Evolutionary conservation across 164 flowering plant species (phyloP), one percentile per base, ranked within the genome.

Genomic region (Annona squamosa): DNA sequence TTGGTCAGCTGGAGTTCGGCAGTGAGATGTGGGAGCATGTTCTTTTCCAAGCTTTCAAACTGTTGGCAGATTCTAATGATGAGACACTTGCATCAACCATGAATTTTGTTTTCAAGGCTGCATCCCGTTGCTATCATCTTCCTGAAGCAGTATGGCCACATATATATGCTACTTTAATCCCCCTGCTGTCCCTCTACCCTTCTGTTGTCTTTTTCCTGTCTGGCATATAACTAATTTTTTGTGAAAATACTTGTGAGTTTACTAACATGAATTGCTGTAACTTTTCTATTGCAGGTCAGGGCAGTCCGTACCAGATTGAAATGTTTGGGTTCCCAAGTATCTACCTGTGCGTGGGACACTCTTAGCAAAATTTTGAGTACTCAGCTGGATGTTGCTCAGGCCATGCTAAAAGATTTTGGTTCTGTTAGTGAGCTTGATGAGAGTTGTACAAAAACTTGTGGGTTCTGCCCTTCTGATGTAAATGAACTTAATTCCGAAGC

Each of bases 1-100:
- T 93, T 70, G 86, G 93, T 80, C 97, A 93, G 77, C 77, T 96
- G 82, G 97, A 93, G 72, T 93, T 93, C 82, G 90, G 86, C 74
- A 86, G 83, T 81, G 97, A 92, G 77, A 89, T 92, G 10, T 91
- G 97, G 99, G 97, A 92, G 70, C 87, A 85, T 59, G 84, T 88
- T 65, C 76, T 96, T 69, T 81, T 82, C 59, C 91, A 89, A 73
- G 85, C 98, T 67, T 74, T 90, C 73, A 88, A 80, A 67, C 81
- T 93, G 69, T 79, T 96, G 85, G 57, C 77, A n/a, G 93, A 88
- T 72, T 88, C 91, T 71, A 90, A 91, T 77, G 92, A 91, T 76
- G 95, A 90, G 80, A 85, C 86, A 64, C 92, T 96, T 75, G 92
- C 83, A 68, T 97, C 90, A 47, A 84, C 93, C 64, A 79, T 92